Conservation (phyloP, 2,329 filamentous ascomycete genomes). For the Aureobasidium sp. region DNA sequence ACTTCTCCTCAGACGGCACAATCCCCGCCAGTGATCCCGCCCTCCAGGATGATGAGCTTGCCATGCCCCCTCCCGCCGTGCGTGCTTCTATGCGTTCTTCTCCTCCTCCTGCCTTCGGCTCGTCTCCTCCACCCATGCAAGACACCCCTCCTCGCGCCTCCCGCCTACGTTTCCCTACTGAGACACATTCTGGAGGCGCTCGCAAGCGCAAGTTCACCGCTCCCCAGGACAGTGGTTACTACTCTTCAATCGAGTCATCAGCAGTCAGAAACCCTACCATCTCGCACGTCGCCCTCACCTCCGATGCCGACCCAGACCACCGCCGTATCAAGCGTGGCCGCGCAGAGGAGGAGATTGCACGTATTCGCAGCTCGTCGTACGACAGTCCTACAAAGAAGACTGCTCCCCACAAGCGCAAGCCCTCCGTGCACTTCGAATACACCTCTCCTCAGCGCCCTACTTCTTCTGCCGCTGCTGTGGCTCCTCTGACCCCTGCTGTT, state of each 20-base stretch:
- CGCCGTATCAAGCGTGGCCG: constrained; percentile 73
- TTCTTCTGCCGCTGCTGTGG: constrained; percentile 53
- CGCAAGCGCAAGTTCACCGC: constrained; percentile 70
- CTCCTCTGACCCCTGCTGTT: constrained; percentile 69
- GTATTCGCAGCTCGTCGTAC: constrained; percentile 83
- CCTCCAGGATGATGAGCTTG: constrained; percentile 39
- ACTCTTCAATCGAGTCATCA: constrained; percentile 91
- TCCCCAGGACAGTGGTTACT: constrained; percentile 92
- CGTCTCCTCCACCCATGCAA: constrained; percentile 85
- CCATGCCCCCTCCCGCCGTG: constrained; percentile 35
- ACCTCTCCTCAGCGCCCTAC: constrained; percentile 60
- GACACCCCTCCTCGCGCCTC: constrained; percentile 69
- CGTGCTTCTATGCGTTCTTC: constrained; percentile 51
- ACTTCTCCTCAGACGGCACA: constrained; percentile 44
- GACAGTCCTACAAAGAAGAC: constrained; percentile 70
- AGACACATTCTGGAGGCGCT: constrained; percentile 54
- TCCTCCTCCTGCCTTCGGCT: constrained; percentile 67
- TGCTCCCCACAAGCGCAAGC: constrained; percentile 21
- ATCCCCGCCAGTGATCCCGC: constrained; percentile 44
- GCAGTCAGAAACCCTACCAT: constrained; percentile 56
- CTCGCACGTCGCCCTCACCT: constrained; percentile 58
- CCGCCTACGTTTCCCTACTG: constrained; percentile 43
- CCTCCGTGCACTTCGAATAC: constrained; percentile 33
- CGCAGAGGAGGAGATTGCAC: constrained; percentile 91
- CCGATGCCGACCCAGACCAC: constrained; percentile 52